These are phyloP conservation scores for Fusarium beomiforme DNA, from an alignment of 2,329 filamentous ascomycete genomes.

Conservation along the genomic window DNA sequence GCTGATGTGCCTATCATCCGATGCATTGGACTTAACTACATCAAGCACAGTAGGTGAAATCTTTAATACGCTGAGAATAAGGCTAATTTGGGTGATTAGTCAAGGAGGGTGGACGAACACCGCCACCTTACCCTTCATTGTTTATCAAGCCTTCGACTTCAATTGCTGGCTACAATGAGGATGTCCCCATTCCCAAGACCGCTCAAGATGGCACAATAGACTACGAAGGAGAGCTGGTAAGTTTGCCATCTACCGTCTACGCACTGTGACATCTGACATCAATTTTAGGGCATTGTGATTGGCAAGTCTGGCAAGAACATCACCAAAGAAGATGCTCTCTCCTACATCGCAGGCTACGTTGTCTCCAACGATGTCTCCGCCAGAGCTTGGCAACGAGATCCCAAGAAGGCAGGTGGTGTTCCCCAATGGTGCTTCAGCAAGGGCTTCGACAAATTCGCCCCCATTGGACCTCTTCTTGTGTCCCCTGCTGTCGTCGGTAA, in stretches of 20 bases:
- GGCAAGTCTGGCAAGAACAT: slow-evolving; percentile 63
- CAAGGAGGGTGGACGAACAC: slow-evolving; percentile 61
- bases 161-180: slow-evolving; percentile 48
- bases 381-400: slow-evolving; percentile 62
- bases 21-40: slow-evolving; percentile 52
- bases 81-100: too few relatives aligned
- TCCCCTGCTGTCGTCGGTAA: slow-evolving; percentile 44
- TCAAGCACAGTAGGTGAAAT: slow-evolving; percentile 46
- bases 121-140: slow-evolving; percentile 59
- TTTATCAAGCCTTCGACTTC: slow-evolving; percentile 62
- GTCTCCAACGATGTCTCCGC: slow-evolving; percentile 65
- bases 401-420: slow-evolving; percentile 51
- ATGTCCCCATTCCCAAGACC: slow-evolving; percentile 58
- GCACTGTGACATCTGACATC: not conserved
- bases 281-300: slow-evolving; percentile 57
- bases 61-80: fast-evolving
- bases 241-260: too few relatives aligned
- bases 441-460: slow-evolving; percentile 64
- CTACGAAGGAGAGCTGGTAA: slow-evolving; percentile 60
- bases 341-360: slow-evolving; percentile 58
- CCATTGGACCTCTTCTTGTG: slow-evolving; percentile 60
- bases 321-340: slow-evolving; percentile 53
- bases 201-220: slow-evolving; percentile 58
- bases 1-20: slow-evolving; percentile 49
- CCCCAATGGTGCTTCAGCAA: slow-evolving; percentile 67